These are phyloP conservation scores for Amanita jacksonii DNA, from an alignment of 768 basidiomycete genomes.

Conservation along the genomic window DNA sequence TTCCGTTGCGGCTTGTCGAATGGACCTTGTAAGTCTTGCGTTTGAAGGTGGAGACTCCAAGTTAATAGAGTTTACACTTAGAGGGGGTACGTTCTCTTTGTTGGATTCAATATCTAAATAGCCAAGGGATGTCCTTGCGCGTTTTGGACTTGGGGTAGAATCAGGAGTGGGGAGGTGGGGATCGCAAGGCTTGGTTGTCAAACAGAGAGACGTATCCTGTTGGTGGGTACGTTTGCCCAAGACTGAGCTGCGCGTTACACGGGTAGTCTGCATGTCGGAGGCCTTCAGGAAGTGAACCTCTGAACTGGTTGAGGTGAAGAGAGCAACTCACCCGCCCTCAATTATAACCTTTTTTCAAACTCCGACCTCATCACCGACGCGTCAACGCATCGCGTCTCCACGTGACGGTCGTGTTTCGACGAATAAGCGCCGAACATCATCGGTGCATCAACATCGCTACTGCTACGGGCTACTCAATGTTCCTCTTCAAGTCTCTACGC, in stretches of 20 bases:
- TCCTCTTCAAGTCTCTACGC: neutral
- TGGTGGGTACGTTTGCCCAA: constrained; percentile 43
- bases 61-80: constrained; percentile 28
- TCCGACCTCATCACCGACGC: constrained; percentile 30
- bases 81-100: constrained; percentile 75
- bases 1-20: constrained; percentile 30
- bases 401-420: constrained; percentile 16
- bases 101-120: constrained; percentile 48
- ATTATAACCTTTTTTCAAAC: constrained; percentile 25
- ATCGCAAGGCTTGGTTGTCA: constrained; percentile 17
- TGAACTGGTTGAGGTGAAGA: constrained; percentile 9
- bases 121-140: constrained; percentile 38
- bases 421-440: too few relatives aligned
- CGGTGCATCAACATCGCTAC: too few relatives aligned
- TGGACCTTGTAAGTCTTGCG: constrained; percentile 29
- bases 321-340: neutral
- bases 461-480: too few relatives aligned
- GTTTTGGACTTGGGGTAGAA: constrained; percentile 56
- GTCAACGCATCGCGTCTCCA: constrained; percentile 29
- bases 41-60: constrained; percentile 23
- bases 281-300: constrained; percentile 2
- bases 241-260: constrained; percentile 35
- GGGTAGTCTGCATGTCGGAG: constrained; percentile 32
- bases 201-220: constrained; percentile 20
- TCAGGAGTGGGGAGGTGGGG: constrained; percentile 50